Conservation (phyloP, 192 early-diverging fungal species). For the Globomyces pollinis-pini region DNA sequence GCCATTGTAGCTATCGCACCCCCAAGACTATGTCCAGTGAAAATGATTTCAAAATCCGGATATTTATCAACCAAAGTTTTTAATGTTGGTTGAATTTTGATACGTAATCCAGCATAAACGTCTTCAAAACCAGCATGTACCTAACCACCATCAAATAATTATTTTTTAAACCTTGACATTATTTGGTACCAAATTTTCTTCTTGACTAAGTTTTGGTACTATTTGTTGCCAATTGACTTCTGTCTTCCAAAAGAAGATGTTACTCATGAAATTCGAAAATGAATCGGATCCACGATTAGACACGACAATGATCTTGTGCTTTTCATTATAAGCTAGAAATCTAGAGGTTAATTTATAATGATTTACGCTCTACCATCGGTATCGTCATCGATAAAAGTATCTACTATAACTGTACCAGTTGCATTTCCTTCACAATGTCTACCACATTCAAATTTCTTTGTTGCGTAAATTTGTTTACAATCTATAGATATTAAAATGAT, state of each 20-base stretch:
- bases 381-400: background rate
- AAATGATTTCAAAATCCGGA: conserved; percentile 4
- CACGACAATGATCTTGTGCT: conserved; percentile 11
- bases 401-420: background rate
- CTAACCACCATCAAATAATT: too few species aligned
- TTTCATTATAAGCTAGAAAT: conserved; percentile 2
- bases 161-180: too few species aligned
- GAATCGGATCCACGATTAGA: background rate
- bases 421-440: background rate
- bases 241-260: conserved; percentile 7
- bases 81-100: background rate
- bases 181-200: too few species aligned
- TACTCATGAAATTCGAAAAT: background rate
- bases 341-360: too few species aligned
- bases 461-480: too few species aligned
- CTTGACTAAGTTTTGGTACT: too few species aligned
- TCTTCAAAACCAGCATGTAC: background rate
- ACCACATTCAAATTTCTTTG: too few species aligned
- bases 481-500: too few species aligned
- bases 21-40: conserved; percentile 14
- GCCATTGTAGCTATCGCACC: conserved; percentile 10
- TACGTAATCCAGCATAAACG: background rate
- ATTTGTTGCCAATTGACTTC: too few species aligned
- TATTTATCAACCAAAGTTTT: background rate
- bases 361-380: too few species aligned